These are phyloP conservation scores for Candida montana DNA, from an alignment of 805 yeast genomes.

Conservation along the genomic window DNA sequence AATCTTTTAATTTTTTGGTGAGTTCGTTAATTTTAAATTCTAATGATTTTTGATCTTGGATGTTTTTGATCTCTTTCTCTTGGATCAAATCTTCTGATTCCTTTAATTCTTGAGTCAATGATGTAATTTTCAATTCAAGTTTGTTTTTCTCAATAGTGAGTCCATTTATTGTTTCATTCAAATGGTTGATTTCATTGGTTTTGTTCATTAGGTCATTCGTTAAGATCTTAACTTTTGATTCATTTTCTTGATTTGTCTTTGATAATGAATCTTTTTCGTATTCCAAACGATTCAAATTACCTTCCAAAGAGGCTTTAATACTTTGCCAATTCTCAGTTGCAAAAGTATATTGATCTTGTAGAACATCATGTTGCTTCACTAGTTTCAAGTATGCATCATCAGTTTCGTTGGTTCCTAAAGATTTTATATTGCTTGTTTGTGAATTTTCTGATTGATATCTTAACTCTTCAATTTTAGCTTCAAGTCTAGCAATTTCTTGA, in stretches of 20 bases:
- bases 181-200: conserved; percentile 17
- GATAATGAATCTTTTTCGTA: conserved; percentile 37
- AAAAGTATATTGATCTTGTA: conserved; percentile 67
- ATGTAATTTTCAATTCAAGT: conserved; percentile 16
- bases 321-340: conserved; percentile 81
- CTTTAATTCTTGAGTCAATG: conserved; percentile 23
- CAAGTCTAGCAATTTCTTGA: conserved; percentile 53
- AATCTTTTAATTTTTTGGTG: conserved; percentile 16
- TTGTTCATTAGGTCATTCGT: conserved; percentile 27
- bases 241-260: conserved; percentile 22
- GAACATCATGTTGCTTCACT: conserved; percentile 43
- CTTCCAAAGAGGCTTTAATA: conserved; percentile 61
- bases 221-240: conserved; percentile 25
- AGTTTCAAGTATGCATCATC: conserved; percentile 40
- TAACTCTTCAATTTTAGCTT: conserved; percentile 62
- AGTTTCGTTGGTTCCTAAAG: conserved; percentile 13
- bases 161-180: conserved; percentile 17
- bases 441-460: conserved; percentile 55
- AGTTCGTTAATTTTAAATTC: conserved; percentile 17
- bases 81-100: conserved; percentile 23
- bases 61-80: conserved; percentile 11
- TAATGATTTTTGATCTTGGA: conserved; percentile 15
- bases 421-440: conserved; percentile 21
- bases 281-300: conserved; percentile 41
- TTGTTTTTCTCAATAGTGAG: conserved; percentile 23